phyloP scores from a whole-genome alignment of 2,329 filamentous ascomycete genomes.

The Sporothrix phasma region DNA sequence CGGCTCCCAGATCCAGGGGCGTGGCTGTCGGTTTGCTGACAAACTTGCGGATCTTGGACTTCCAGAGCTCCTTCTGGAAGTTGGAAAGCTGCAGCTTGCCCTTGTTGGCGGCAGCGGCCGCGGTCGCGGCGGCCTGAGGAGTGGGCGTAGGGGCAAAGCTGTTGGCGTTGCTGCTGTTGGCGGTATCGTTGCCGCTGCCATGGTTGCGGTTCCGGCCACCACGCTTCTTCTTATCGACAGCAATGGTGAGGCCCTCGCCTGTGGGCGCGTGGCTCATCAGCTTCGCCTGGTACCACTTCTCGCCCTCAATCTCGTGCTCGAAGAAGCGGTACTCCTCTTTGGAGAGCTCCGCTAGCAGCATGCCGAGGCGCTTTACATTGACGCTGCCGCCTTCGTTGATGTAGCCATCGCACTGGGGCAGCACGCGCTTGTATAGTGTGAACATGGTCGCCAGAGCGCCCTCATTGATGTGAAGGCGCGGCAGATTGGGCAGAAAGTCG shows the following conservation, averaged over 20 bases:
- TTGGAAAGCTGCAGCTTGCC: constrained; percentile 66
- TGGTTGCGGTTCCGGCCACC: neutral
- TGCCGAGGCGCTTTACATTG: constrained; percentile 67
- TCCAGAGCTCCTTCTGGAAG: constrained; percentile 72
- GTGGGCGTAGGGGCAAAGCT: constrained; percentile 11
- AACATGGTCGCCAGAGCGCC: constrained; percentile 97
- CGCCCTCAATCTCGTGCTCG: constrained; percentile 78
- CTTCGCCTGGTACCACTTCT: constrained; percentile 87
- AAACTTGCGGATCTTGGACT: constrained; percentile 68
- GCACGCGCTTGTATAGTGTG: constrained; percentile 81
- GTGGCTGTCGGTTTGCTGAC: constrained; percentile 57
- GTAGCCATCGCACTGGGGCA: constrained; percentile 83
- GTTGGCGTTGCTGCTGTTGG: constrained; percentile 22
- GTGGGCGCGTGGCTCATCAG: constrained; percentile 47
- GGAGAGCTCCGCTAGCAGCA: constrained; percentile 72
- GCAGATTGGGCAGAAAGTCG: constrained; percentile 95
- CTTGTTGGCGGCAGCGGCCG: constrained; percentile 33
- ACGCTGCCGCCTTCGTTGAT: constrained; percentile 94
- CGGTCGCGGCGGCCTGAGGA: neutral
- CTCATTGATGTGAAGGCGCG: constrained; percentile 95
- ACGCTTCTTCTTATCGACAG: constrained; percentile 12
- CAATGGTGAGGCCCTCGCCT: constrained; percentile 39
- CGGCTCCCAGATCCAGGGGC: constrained; percentile 62
- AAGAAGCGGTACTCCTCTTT: constrained; percentile 90
- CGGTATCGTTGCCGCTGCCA: constrained; percentile 17